These are phyloP conservation scores for Centella asiatica DNA, from an alignment of 129 eudicot species.

Conservation along the genomic window DNA sequence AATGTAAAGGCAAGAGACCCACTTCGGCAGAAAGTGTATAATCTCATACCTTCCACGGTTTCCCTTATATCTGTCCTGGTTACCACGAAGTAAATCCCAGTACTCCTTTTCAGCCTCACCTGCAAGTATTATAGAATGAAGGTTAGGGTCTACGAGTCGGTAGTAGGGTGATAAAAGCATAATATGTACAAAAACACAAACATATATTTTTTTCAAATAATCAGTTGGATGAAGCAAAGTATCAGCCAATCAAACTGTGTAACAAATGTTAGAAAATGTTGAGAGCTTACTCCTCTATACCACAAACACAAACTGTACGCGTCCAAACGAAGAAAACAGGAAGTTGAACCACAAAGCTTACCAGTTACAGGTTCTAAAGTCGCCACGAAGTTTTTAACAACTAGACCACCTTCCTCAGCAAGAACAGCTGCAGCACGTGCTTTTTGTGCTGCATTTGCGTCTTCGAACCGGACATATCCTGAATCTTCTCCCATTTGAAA, in stretches of 20 bases:
- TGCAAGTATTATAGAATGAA: conserved; percentile 13
- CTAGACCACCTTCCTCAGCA: conserved; percentile 77
- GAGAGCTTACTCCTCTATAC: too few species aligned
- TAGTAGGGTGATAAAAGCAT: too few species aligned
- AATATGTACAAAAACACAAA: too few species aligned
- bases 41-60: conserved; percentile 11
- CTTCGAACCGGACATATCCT: conserved; percentile 86
- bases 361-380: conserved; percentile 82
- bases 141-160: too few species aligned
- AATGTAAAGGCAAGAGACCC: too few species aligned
- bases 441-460: conserved; percentile 65
- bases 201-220: too few species aligned
- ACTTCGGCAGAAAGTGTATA: too few species aligned
- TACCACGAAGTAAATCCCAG: conserved; percentile 55
- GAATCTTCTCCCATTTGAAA: conserved; percentile 75
- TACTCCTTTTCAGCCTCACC: conserved; percentile 93
- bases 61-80: too few species aligned
- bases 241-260: too few species aligned
- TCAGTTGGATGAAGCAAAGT: too few species aligned
- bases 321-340: too few species aligned
- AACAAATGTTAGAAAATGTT: too few species aligned
- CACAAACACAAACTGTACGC: neutral
- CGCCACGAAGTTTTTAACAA: conserved; percentile 76
- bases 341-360: conserved; percentile 11
- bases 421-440: conserved; percentile 97